A percentile compares a stretch with the other conserved stretches of the same genome.
These are phyloP conservation scores for Fusarium nygamai DNA, from an alignment of 2,329 filamentous ascomycete genomes.

Conservation along the genomic window DNA sequence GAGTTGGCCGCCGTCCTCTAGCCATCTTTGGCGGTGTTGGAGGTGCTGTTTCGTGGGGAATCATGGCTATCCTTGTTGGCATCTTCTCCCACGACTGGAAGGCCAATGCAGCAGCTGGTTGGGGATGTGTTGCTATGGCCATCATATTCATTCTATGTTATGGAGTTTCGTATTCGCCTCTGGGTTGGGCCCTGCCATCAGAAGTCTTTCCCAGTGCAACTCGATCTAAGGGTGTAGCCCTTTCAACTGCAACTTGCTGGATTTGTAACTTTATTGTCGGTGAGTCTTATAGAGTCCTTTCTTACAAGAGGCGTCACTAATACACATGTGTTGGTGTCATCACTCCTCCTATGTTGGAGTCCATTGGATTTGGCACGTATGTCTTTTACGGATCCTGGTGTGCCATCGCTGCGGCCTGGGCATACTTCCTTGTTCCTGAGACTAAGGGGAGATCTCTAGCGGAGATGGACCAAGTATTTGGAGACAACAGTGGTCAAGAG, in stretches of 20 bases:
- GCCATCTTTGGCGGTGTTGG: slow-evolving; percentile 53
- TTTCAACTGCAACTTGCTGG: neutral
- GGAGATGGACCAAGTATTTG: slow-evolving; percentile 78
- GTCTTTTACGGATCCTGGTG: neutral
- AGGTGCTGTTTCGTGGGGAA: slow-evolving; percentile 53
- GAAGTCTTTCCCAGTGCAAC: neutral
- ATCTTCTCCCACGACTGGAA: neutral
- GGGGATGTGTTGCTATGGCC: neutral
- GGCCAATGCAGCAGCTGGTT: neutral
- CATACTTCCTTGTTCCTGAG: slow-evolving; percentile 69
- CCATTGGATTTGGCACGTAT: neutral
- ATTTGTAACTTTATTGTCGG: neutral
- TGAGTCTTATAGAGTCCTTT: neutral
- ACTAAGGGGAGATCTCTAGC: slow-evolving; percentile 59
- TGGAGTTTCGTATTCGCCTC: neutral
- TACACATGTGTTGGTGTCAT: neutral
- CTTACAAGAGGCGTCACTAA: neutral
- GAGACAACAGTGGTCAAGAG: slow-evolving; percentile 17
- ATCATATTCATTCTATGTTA: neutral
- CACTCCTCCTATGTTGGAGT: neutral
- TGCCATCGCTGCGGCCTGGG: slow-evolving; percentile 59
- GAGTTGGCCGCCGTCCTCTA: slow-evolving; percentile 37
- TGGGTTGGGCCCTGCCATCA: neutral
- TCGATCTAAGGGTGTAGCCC: neutral
- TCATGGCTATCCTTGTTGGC: slow-evolving; percentile 64